phyloP scores from a whole-genome alignment of 192 early-diverging fungal genomes.

The Chytriomyces confervae region DNA sequence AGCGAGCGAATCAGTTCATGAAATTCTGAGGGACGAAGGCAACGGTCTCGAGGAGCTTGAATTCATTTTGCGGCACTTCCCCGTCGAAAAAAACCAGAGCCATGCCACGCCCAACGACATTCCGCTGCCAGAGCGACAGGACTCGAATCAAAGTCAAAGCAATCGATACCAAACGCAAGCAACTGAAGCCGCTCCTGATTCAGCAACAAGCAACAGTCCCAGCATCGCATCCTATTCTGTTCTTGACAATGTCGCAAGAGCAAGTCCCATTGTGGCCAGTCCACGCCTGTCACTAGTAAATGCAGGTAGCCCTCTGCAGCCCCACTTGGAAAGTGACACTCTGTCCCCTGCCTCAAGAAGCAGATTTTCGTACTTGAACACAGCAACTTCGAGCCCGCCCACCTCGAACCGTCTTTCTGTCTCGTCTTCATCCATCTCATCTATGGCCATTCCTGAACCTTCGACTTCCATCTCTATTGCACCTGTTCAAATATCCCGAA shows the following conservation, averaged over 20 bases:
- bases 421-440: neutral
- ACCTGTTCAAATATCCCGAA: neutral
- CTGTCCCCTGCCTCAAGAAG: neutral
- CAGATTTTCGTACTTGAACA: neutral
- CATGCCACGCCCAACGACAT: neutral
- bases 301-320: neutral
- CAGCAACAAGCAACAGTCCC: neutral
- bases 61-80: slow-evolving; percentile 33
- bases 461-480: neutral
- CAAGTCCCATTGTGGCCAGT: neutral
- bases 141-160: neutral
- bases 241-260: neutral
- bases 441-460: neutral
- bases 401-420: neutral
- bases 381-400: neutral
- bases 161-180: neutral
- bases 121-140: neutral
- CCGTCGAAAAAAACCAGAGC: neutral
- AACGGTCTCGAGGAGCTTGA: slow-evolving; percentile 40
- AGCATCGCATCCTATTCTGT: neutral
- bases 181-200: neutral
- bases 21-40: slow-evolving; percentile 40
- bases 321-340: neutral
- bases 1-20: slow-evolving; percentile 35
- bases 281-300: neutral